Percentiles rank a stretch among this genome's conserved stretches.
Evolutionary conservation across 257 asterid genomes (phyloP).

Genomic region (Primulina tabacum): DNA sequence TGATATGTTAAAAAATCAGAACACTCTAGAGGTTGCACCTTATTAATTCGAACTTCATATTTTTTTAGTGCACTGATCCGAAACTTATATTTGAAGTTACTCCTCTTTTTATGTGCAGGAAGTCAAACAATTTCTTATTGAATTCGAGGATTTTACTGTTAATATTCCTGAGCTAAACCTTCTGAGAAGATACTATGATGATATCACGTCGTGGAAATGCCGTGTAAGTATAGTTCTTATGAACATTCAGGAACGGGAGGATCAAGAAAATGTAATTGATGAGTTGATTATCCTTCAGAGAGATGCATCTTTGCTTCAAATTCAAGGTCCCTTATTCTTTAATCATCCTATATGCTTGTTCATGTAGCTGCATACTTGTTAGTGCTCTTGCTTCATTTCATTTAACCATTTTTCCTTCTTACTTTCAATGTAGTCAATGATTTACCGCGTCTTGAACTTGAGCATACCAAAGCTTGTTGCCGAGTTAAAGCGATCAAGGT

Average conservation of each 20-base stretch:
- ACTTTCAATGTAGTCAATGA: constrained; percentile 50
- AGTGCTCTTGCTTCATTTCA: constrained; percentile 3
- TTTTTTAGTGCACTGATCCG: constrained; percentile 20
- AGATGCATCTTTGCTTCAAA: constrained; percentile 64
- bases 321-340: constrained; percentile 51
- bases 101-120: constrained; percentile 45
- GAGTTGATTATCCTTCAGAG: constrained; percentile 62
- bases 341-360: constrained; percentile 5
- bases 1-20: constrained; percentile 58
- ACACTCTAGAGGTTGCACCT: constrained; percentile 59
- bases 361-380: constrained; percentile 5
- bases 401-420: constrained; percentile 19
- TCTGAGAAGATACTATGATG: constrained; percentile 54
- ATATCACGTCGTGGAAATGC: constrained; percentile 70
- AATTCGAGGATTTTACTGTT: constrained; percentile 64
- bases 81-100: constrained; percentile 23
- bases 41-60: constrained; percentile 19
- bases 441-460: constrained; percentile 65
- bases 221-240: constrained; percentile 52
- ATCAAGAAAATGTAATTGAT: constrained; percentile 62
- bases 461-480: constrained; percentile 73
- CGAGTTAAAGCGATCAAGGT: constrained; percentile 85
- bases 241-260: constrained; percentile 56
- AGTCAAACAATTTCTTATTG: constrained; percentile 50
- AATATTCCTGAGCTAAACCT: constrained; percentile 71